Evolutionary conservation across 805 yeast genomes (phyloP).

Genomic region (Wickerhamomyces rabaulensis): DNA sequence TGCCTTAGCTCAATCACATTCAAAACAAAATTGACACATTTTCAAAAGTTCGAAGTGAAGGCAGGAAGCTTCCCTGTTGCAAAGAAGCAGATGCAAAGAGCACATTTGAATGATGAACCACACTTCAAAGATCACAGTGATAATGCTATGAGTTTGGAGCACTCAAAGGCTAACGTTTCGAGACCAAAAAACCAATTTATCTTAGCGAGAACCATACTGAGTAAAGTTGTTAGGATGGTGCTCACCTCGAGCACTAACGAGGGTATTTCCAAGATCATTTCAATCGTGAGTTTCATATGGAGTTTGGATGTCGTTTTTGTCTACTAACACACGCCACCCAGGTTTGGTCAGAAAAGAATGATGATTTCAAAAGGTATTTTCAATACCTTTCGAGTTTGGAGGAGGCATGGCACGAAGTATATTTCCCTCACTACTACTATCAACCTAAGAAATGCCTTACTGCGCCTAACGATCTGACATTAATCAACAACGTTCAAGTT

Average conservation of each 20-base stretch:
- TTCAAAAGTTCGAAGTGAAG: neutral
- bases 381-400: slow-evolving; percentile 12
- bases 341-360: slow-evolving; percentile 4
- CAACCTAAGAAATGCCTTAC: slow-evolving; percentile 5
- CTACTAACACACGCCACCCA: neutral
- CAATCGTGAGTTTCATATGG: no score
- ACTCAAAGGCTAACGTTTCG: slow-evolving; percentile 1
- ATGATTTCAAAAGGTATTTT: slow-evolving; percentile 6
- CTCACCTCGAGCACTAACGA: neutral
- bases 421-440: slow-evolving; percentile 11
- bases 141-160: neutral
- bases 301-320: no score
- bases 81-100: no score
- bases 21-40: neutral
- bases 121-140: neutral
- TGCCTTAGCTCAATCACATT: neutral
- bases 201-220: slow-evolving; percentile 14
- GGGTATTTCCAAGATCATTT: slow-evolving; percentile 10
- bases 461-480: no score
- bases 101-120: no score
- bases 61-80: slow-evolving; percentile 2
- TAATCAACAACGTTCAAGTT: no score
- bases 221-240: slow-evolving; percentile 4
- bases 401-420: slow-evolving; percentile 13
- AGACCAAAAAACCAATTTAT: slow-evolving; percentile 19